Evolutionary conservation across 768 basidiomycete genomes (phyloP).

Genomic region (Clitopilus passeckerianus): DNA sequence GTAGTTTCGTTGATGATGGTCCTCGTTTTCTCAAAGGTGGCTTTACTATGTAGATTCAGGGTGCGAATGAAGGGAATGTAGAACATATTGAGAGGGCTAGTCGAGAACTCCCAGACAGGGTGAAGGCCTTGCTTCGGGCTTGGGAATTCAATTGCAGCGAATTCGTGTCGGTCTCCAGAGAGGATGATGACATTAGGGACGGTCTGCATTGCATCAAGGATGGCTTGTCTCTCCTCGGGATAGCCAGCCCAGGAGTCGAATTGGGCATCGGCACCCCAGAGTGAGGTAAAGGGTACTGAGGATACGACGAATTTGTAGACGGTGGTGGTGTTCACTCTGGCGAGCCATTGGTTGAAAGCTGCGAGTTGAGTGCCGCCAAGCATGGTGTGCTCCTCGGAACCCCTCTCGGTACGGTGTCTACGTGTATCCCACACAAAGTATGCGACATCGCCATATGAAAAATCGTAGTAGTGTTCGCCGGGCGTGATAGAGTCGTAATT

Average conservation of each 20-base stretch:
- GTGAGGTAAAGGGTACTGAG: constrained; percentile 69
- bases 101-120: constrained; percentile 59
- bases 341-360: constrained; percentile 60
- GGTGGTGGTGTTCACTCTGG: constrained; percentile 61
- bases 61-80: constrained; percentile 59
- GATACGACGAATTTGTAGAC: constrained; percentile 77
- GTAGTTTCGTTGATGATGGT: constrained; percentile 19
- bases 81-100: constrained; percentile 68
- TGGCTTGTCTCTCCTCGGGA: constrained; percentile 48
- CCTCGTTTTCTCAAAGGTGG: constrained; percentile 30
- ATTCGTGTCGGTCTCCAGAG: constrained; percentile 77
- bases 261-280: constrained; percentile 62
- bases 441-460: constrained; percentile 61
- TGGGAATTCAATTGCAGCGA: constrained; percentile 64
- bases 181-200: constrained; percentile 70
- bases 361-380: constrained; percentile 62
- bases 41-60: constrained; percentile 38
- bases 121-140: constrained; percentile 27
- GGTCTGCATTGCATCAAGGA: constrained; percentile 54
- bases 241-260: constrained; percentile 71
- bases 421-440: constrained; percentile 81
- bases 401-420: constrained; percentile 11
- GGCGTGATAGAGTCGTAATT: constrained; percentile 50
- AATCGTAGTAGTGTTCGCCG: constrained; percentile 52
- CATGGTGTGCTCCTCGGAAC: constrained; percentile 44